Conservation (phyloP, 305 asterid species). For the Fraxinus greggii region DNA sequence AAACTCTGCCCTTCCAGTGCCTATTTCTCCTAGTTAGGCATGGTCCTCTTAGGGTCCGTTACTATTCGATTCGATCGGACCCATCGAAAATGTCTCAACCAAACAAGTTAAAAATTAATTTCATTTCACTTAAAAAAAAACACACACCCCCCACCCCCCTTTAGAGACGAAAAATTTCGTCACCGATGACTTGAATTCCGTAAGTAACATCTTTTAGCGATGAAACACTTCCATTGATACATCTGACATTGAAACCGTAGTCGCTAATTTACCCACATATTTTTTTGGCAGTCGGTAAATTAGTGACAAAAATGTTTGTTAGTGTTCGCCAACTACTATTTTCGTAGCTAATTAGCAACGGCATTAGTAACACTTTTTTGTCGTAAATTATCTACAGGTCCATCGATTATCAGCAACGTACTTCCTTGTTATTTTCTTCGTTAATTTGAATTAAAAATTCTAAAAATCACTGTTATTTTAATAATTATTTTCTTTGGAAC, state of each 20-base stretch:
- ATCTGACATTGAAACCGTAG: not conserved
- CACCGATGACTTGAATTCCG: not conserved
- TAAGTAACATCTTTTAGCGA: not conserved
- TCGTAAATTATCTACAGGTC: not conserved
- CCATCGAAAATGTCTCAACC: not conserved
- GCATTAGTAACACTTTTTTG: not conserved
- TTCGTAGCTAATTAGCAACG: not conserved
- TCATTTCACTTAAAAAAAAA: too few relatives aligned
- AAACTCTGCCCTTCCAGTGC: not conserved
- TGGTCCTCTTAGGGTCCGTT: not conserved
- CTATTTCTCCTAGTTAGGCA: not conserved
- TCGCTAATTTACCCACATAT: too few relatives aligned
- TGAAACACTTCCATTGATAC: not conserved
- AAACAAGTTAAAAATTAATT: not conserved
- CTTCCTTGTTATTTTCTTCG: not conserved
- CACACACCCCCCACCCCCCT: too few relatives aligned
- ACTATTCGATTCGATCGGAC: not conserved
- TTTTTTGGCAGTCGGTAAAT: not conserved
- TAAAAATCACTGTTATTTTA: too few relatives aligned
- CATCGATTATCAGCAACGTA: not conserved
- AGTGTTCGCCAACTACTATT: not conserved
- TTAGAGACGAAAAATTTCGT: too few relatives aligned
- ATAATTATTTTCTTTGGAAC: not conserved
- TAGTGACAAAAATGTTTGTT: too few relatives aligned
- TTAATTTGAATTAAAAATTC: not conserved